These are phyloP conservation scores for Microbotryum lychnidis-dioicae DNA, from an alignment of 1,284 basidiomycete species.

Conservation along the genomic window DNA sequence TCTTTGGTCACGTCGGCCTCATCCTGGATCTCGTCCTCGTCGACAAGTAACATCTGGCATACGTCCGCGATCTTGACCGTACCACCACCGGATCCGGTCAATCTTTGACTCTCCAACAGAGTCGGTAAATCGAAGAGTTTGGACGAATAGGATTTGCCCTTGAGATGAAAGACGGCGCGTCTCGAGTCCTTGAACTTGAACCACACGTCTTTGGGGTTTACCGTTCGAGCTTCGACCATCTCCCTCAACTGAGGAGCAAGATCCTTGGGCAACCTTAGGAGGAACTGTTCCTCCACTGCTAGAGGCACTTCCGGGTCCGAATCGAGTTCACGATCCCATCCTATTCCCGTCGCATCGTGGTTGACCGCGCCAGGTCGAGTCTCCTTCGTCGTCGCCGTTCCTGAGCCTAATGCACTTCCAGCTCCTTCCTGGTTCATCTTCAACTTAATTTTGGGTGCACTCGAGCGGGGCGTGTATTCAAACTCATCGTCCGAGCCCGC, in stretches of 20 bases:
- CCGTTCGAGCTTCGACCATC: slow-evolving; percentile 29
- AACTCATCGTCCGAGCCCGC: slow-evolving; percentile 16
- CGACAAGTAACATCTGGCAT: slow-evolving; percentile 65
- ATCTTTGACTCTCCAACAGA: slow-evolving; percentile 89
- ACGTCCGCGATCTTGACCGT: slow-evolving; percentile 99
- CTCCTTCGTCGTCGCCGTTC: slow-evolving; percentile 61
- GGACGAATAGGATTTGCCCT: slow-evolving; percentile 69
- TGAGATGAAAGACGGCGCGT: slow-evolving; percentile 81
- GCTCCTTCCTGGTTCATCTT: slow-evolving; percentile 69
- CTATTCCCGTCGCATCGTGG: slow-evolving; percentile 12
- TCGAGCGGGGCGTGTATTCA: background rate
- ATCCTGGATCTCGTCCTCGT: slow-evolving; percentile 64
- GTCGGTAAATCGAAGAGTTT: slow-evolving; percentile 95
- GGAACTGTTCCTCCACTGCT: slow-evolving; percentile 95
- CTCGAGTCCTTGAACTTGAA: slow-evolving; percentile 99
- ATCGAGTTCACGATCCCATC: slow-evolving; percentile 72
- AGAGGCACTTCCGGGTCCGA: slow-evolving; percentile 80
- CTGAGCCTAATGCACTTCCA: slow-evolving; percentile 46
- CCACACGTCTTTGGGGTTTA: slow-evolving; percentile 63
- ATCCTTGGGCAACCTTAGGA: slow-evolving; percentile 79
- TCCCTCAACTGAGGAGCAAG: slow-evolving; percentile 60
- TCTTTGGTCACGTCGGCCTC: slow-evolving; percentile 51
- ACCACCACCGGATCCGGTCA: slow-evolving; percentile 44
- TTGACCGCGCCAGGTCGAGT: slow-evolving; percentile 48
- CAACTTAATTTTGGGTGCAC: slow-evolving; percentile 59